Percentiles rank a stretch among this genome's conserved stretches.
Conservation (phyloP, 495 filamentous ascomycete species). For the Aspergillus steynii region DNA sequence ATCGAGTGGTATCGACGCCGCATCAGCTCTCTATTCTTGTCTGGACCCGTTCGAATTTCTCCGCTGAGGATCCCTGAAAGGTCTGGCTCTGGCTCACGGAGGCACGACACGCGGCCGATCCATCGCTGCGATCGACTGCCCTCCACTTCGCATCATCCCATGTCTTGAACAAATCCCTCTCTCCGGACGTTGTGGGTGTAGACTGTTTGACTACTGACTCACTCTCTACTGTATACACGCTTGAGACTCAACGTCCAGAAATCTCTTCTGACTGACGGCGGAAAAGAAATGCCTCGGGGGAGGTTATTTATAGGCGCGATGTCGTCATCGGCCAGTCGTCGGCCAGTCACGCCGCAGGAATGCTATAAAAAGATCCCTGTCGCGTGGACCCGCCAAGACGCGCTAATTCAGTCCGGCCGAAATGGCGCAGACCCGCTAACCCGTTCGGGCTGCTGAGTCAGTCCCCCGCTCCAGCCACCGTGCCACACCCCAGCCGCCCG, state of each 20-base stretch:
- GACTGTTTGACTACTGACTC: too few species aligned
- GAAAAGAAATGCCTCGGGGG: too few species aligned
- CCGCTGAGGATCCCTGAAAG: not conserved
- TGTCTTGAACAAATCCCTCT: not conserved
- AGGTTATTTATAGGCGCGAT: slow-evolving; percentile 7
- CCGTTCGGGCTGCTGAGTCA: not conserved
- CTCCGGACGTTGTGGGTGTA: too few species aligned
- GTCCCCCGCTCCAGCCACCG: not conserved
- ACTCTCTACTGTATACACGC: too few species aligned
- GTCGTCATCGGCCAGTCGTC: slow-evolving; percentile 3
- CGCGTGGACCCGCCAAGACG: slow-evolving; percentile 15
- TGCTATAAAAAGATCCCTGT: slow-evolving; percentile 7
- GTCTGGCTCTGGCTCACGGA: not conserved
- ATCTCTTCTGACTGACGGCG: too few species aligned
- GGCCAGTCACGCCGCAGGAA: not conserved
- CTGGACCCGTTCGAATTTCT: slow-evolving; percentile 5
- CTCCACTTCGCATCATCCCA: not conserved
- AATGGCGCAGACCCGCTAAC: not conserved
- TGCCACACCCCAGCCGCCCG: too few species aligned
- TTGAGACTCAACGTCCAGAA: too few species aligned
- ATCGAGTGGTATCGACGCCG: slow-evolving; percentile 14
- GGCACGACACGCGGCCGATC: slow-evolving; percentile 12
- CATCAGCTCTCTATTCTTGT: slow-evolving; percentile 15
- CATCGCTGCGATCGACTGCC: not conserved
- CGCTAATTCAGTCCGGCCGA: not conserved